Evolutionary conservation across 2,329 filamentous ascomycete genomes (phyloP), one percentile per base, ranked within the genome.

Genomic region (Fusarium sp.): DNA sequence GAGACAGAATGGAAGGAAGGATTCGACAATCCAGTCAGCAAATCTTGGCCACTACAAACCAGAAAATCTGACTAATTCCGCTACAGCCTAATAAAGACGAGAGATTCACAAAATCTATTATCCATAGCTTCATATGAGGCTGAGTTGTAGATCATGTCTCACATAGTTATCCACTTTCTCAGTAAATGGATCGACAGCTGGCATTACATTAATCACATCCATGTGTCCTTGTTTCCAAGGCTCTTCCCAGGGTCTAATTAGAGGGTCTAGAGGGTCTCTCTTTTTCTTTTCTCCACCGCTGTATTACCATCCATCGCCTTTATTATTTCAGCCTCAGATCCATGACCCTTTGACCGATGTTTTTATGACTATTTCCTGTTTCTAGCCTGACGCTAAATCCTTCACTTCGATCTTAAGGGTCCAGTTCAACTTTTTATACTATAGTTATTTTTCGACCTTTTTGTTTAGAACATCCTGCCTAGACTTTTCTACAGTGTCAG

Each of bases 311-410:
- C 22, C 54, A 47, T 49, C 45, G 14, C 40, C 63, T 44, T 20
- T 20, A 30, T 24, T 55, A 34, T 56, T 43, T 46, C 43, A 20
- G 42, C 46, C 55, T n/a, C 34, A 50, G 32, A 66, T 71, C 68
- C 59, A 72, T 69, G 55, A 69, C 56, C 30, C 59, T 59, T 69
- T 49, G 64, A 69, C 56, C 30, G n/a, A 24, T 46, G n/a, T 56
- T 42, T 53, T 56, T 24, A 12, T 56, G 30, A 25, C 29, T 25
- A 29, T 24, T 30, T 32, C 27, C 22, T 56, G 42, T 34, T 53
- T 53, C 50, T 53, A 42, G 50, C 7, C 24, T 25, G 38, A 25
- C 24, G 24, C 14, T 43, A 42, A 42, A 6, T 25, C 32, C 14
- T n/a, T 11, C 14, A 20, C 24, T 24, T 24, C 22, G 22, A 24